These are phyloP conservation scores for Fulvia fulva DNA, from an alignment of 2,329 filamentous ascomycete genomes.

Conservation along the genomic window DNA sequence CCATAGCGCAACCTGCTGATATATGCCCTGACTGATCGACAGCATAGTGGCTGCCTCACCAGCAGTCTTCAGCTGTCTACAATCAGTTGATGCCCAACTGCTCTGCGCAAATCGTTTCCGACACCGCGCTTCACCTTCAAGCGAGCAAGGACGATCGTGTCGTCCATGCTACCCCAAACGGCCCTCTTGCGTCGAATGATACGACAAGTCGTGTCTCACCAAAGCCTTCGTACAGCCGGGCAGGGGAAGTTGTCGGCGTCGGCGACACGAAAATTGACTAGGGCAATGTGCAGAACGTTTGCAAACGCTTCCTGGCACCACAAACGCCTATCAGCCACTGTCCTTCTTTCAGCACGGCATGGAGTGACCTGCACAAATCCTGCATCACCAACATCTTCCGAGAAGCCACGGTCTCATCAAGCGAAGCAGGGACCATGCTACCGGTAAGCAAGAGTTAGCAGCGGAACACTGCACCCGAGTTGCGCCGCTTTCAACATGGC, in stretches of 20 bases:
- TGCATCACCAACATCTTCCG: too few species aligned
- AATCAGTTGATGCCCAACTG: neutral
- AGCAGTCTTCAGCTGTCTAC: neutral
- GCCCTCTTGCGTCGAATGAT: neutral
- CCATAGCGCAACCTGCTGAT: neutral
- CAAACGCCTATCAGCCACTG: neutral
- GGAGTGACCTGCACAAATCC: too few species aligned
- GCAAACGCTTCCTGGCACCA: neutral
- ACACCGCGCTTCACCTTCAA: neutral
- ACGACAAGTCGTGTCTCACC: neutral
- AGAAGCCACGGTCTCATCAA: neutral
- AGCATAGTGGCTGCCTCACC: neutral
- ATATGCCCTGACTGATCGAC: neutral
- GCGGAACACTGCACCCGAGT: too few species aligned
- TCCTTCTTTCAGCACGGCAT: neutral
- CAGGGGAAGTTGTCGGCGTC: too few species aligned
- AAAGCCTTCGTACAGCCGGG: neutral
- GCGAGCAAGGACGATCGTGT: neutral
- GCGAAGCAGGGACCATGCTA: neutral
- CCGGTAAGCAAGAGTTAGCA: neutral
- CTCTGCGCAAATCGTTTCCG: neutral
- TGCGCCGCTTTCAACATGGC: too few species aligned
- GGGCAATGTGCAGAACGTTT: too few species aligned
- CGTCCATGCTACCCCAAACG: neutral
- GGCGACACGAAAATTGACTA: too few species aligned